A percentile compares a stretch with the other conserved stretches of the same genome.
Conservation (phyloP, 2,329 filamentous ascomycete genomes). For the Ascochyta lentis region DNA sequence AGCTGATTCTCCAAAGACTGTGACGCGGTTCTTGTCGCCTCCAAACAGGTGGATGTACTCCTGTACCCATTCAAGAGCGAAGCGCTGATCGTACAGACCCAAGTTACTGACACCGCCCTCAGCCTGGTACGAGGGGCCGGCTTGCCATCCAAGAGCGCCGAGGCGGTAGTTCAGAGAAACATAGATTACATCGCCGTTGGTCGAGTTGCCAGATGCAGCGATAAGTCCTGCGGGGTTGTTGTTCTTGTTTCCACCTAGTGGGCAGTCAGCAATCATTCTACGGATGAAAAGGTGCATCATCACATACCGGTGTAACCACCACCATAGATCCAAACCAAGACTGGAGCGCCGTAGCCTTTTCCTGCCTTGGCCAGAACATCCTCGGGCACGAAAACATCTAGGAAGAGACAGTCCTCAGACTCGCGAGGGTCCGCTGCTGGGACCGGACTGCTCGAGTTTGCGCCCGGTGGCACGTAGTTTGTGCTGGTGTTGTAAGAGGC, state of each 20-base stretch:
- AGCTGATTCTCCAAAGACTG: slow-evolving; percentile 48
- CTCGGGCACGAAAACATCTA: slow-evolving; percentile 57
- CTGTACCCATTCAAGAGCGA: slow-evolving; percentile 51
- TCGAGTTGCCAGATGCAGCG: slow-evolving; percentile 50
- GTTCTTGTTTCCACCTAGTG: slow-evolving; percentile 49
- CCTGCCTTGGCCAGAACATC: slow-evolving; percentile 43
- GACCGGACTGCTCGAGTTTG: slow-evolving; percentile 35
- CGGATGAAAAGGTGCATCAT: no score
- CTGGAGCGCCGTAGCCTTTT: slow-evolving; percentile 49
- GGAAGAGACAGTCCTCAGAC: slow-evolving; percentile 58
- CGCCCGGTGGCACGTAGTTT: slow-evolving; percentile 31
- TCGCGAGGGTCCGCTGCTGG: slow-evolving; percentile 35
- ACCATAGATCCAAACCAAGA: slow-evolving; percentile 61
- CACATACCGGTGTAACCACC: slow-evolving; percentile 27
- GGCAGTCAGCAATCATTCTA: background rate
- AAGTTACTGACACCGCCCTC: slow-evolving; percentile 46
- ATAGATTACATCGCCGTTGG: slow-evolving; percentile 52
- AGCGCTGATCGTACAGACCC: slow-evolving; percentile 48
- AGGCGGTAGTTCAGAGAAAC: slow-evolving; percentile 57
- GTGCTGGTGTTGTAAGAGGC: slow-evolving; percentile 39
- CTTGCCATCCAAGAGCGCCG: slow-evolving; percentile 48
- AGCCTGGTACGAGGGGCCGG: slow-evolving; percentile 44
- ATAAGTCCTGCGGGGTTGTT: slow-evolving; percentile 52
- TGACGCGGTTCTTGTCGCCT: slow-evolving; percentile 48
- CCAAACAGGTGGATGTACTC: slow-evolving; percentile 50